Base-by-base conservation (phyloP, 768 basidiomycete genomes). In the Boletus speciosus region DNA sequence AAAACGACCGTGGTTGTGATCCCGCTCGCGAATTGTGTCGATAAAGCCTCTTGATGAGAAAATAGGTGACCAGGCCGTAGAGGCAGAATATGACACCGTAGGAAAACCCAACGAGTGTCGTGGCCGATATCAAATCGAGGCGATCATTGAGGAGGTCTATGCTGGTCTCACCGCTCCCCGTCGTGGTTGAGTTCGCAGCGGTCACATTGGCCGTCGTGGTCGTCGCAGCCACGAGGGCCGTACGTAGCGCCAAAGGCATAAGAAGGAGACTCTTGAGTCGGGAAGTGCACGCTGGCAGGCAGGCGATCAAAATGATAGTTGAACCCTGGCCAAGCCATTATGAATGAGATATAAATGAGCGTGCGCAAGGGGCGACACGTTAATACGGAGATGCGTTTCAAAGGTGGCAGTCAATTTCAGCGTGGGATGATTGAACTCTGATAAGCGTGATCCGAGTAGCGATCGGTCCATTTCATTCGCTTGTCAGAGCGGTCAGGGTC, bases 341-440 rank as follows among this genome's bases (percentile, higher is more conserved):
- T 61, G 55, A 63, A 57, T 34, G 41, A 49, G n/a, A 5, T 32
- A 31, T 42, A 68, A 58, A 66, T 66, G 66, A 61, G 32, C 66
- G 66, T 66, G 66, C 25, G 61, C 45, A 60, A 63, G 45, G 42
- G 52, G 23, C 31, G 25, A 49, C 31, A 41, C 31, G 32, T 39
- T 47, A 21, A 54, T 58, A 55, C 53, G 62, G 62, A 43, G 59
- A 53, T 61, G 31, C 10, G 9, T n/a, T 32, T 32, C 19, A 19
- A 19, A 19, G 49, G 44, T 29, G 38, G 41, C 45, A 44, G 37
- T 35, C 7, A 25, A 19, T 32, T 57, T 63, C 51, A 37, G 8
- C 54, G 54, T 59, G 54, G 44, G 40, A 29, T 48, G 51, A 64
- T 61, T 38, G 39, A 61, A 59, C 62, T 47, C 39, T 62, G 65